Conservation (phyloP, 805 yeast species). For the Yarrowia sp. region DNA sequence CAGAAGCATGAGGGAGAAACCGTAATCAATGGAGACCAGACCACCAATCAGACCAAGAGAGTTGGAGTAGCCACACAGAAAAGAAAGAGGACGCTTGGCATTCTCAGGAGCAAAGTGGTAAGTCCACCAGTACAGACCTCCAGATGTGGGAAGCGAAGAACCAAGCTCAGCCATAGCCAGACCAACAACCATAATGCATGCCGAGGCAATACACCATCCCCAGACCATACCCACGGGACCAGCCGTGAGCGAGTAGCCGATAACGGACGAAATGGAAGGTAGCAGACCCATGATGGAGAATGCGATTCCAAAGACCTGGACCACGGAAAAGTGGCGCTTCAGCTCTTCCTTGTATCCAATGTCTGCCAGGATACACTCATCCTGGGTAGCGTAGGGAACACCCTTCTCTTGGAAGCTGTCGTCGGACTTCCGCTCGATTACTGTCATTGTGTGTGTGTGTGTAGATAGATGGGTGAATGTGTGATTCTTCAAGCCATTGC, state of each 20-base stretch:
- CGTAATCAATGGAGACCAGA: constrained; percentile 65
- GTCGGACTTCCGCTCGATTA: background rate
- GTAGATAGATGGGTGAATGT: background rate
- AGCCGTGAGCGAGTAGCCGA: constrained; percentile 54
- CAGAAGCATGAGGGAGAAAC: constrained; percentile 60
- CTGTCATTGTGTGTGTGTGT: background rate
- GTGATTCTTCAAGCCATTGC: background rate
- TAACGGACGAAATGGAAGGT: constrained; percentile 55
- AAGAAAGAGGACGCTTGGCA: constrained; percentile 54
- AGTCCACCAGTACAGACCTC: constrained; percentile 71
- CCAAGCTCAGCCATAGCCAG: constrained; percentile 64
- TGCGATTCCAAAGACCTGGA: constrained; percentile 69
- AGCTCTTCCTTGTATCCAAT: constrained; percentile 73
- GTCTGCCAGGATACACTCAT: constrained; percentile 42
- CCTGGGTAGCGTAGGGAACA: constrained; percentile 29
- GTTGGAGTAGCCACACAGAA: constrained; percentile 64
- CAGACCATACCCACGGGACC: constrained; percentile 67
- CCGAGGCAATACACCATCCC: constrained; percentile 67
- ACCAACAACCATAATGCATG: constrained; percentile 59
- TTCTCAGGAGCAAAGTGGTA: constrained; percentile 61
- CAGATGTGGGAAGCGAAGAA: constrained; percentile 70
- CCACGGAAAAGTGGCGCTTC: constrained; percentile 55
- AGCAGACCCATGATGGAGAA: constrained; percentile 70
- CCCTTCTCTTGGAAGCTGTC: constrained; percentile 26
- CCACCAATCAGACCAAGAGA: constrained; percentile 66